These are phyloP conservation scores for Lipomyces oligophaga DNA, from an alignment of 805 yeast species.

Conservation along the genomic window DNA sequence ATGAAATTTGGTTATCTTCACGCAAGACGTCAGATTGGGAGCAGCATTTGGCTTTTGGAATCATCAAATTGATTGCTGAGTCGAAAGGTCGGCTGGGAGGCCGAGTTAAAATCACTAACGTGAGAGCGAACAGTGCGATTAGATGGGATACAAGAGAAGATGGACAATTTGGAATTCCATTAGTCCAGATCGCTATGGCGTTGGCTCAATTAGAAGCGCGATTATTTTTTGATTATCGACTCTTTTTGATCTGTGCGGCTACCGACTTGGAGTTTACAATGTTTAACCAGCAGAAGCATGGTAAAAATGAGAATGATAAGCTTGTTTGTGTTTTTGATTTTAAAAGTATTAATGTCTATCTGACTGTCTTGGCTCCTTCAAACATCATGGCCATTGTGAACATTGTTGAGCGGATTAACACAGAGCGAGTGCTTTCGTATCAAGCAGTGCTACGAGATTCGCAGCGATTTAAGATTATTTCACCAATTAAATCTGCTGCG, in stretches of 20 bases:
- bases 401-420: constrained; percentile 64
- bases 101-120: constrained; percentile 46
- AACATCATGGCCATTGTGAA: constrained; percentile 73
- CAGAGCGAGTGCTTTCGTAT: constrained; percentile 69
- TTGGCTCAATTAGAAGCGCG: constrained; percentile 55
- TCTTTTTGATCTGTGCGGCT: constrained; percentile 63
- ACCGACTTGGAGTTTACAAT: constrained; percentile 50
- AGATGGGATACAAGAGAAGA: constrained; percentile 53
- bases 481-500: background rate
- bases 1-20: constrained; percentile 64
- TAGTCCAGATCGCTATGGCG: constrained; percentile 59
- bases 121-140: constrained; percentile 60
- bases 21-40: constrained; percentile 65
- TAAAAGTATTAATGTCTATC: constrained; percentile 54
- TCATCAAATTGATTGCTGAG: constrained; percentile 48
- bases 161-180: constrained; percentile 54
- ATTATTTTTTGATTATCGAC: constrained; percentile 78
- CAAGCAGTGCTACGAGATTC: constrained; percentile 70
- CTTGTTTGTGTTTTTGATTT: constrained; percentile 40
- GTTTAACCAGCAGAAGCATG: constrained; percentile 58
- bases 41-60: constrained; percentile 62
- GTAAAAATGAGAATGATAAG: constrained; percentile 46
- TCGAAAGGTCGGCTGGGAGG: constrained; percentile 85
- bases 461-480: constrained; percentile 34
- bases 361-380: constrained; percentile 83